These are phyloP conservation scores for Ceratocystis variospora DNA, from an alignment of 2,329 filamentous ascomycete genomes.

Conservation along the genomic window DNA sequence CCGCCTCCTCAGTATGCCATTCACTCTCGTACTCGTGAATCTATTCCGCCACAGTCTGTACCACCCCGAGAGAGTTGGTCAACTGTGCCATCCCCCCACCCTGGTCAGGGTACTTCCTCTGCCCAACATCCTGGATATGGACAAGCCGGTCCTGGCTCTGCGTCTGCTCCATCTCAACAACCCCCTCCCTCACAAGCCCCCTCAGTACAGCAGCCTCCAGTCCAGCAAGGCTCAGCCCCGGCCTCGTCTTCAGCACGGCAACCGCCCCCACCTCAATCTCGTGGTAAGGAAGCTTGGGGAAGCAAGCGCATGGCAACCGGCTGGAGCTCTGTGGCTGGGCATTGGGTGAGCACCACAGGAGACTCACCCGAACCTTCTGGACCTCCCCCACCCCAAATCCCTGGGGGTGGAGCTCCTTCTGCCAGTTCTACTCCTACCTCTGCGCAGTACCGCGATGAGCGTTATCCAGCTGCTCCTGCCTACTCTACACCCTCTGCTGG, in stretches of 20 bases:
- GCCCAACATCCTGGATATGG: not conserved
- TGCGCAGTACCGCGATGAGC: constrained; percentile 14
- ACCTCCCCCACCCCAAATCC: not conserved
- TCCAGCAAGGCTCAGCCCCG: not conserved
- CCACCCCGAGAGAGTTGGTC: constrained; percentile 9
- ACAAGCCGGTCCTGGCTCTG: constrained; percentile 3
- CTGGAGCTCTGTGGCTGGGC: not conserved
- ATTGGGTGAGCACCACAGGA: not conserved
- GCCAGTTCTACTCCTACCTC: not conserved
- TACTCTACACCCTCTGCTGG: constrained; percentile 7
- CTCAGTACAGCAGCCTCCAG: not conserved
- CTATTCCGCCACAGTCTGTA: not conserved
- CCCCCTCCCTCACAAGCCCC: not conserved
- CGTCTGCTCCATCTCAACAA: constrained; percentile 1
- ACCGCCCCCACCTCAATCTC: not conserved
- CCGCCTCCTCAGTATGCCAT: constrained; percentile 15
- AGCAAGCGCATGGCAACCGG: not conserved
- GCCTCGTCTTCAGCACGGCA: not conserved
- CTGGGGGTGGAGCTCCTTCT: not conserved
- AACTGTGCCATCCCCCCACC: constrained; percentile 1
- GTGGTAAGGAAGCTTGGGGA: not conserved
- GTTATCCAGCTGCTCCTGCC: constrained; percentile 2
- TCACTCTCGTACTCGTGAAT: constrained; percentile 8
- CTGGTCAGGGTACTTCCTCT: not conserved
- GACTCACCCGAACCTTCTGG: constrained; percentile 2